These are phyloP conservation scores for Protomyces macrosporus DNA, from an alignment of 1,139 yeast genomes.

Conservation along the genomic window DNA sequence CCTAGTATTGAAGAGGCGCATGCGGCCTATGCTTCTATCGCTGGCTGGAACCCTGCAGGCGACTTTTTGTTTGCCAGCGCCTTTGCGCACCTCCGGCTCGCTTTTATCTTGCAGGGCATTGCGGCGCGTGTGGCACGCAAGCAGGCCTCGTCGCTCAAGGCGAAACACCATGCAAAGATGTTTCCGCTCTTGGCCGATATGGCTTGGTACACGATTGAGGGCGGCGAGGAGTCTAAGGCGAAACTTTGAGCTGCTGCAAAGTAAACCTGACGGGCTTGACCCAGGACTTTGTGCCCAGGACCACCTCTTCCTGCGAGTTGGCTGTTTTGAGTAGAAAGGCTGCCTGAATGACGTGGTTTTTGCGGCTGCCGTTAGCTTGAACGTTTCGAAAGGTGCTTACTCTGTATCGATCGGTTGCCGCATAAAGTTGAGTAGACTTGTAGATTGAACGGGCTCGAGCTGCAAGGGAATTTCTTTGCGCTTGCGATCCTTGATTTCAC, in stretches of 20 bases:
- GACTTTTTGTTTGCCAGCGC: slow-evolving; percentile 56
- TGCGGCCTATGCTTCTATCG: slow-evolving; percentile 32
- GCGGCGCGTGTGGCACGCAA: slow-evolving; percentile 58
- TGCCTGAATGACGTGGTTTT: slow-evolving; percentile 3
- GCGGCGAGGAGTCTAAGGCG: slow-evolving; percentile 6
- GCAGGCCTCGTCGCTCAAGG: slow-evolving; percentile 56
- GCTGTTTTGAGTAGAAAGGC: background rate
- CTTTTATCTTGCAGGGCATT: slow-evolving; percentile 63
- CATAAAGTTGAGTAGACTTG: slow-evolving; percentile 1
- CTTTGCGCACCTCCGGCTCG: slow-evolving; percentile 54
- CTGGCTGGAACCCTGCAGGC: slow-evolving; percentile 38
- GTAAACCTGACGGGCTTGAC: slow-evolving; percentile 7
- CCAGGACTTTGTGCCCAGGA: slow-evolving; percentile 10
- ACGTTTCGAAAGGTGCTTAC: background rate
- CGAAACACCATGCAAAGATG: slow-evolving; percentile 45
- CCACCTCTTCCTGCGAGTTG: background rate
- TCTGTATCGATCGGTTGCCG: slow-evolving; percentile 7
- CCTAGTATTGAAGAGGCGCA: slow-evolving; percentile 35
- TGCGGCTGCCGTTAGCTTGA: background rate
- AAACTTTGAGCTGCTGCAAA: background rate
- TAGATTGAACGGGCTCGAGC: background rate
- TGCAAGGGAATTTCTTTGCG: background rate
- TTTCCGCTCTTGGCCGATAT: slow-evolving; percentile 47
- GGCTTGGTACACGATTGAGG: slow-evolving; percentile 36
- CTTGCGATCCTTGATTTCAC: slow-evolving; percentile 3